Evolutionary conservation across 805 yeast species (phyloP).

Genomic region (Saccharomyces eubayanus): DNA sequence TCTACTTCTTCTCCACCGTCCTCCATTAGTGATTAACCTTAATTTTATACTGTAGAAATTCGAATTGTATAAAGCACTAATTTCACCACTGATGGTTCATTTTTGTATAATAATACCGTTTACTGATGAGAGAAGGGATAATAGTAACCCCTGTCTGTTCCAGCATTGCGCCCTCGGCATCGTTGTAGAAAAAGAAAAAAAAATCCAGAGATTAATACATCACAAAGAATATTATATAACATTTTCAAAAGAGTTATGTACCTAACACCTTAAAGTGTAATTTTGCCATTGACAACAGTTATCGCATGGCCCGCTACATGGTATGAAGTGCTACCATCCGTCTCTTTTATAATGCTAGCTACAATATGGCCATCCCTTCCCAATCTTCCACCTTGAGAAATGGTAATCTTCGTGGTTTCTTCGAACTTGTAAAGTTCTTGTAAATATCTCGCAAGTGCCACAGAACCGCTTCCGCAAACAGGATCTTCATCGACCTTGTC

Average conservation of each 20-base stretch:
- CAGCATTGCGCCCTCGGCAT: neutral
- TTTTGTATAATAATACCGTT: neutral
- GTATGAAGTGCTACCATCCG: constrained; percentile 11
- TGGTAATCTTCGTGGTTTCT: constrained; percentile 13
- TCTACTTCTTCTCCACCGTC: constrained; percentile 7
- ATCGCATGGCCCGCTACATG: constrained; percentile 36
- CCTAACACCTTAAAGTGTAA: constrained; percentile 4
- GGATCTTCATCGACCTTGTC: constrained; percentile 41
- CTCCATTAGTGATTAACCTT: neutral
- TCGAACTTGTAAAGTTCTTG: constrained; percentile 18
- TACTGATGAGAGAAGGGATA: neutral
- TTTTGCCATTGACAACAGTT: constrained; percentile 32
- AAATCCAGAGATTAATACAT: neutral
- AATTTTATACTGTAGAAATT: neutral
- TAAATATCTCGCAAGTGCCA: constrained; percentile 27
- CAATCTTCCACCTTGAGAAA: constrained; percentile 35
- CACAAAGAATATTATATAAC: neutral
- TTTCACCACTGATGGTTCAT: too few species aligned
- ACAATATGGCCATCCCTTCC: constrained; percentile 34
- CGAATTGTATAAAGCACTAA: too few species aligned
- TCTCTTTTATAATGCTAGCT: constrained; percentile 17
- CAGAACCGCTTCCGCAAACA: constrained; percentile 47
- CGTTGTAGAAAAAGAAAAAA: neutral
- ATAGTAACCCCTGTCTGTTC: neutral
- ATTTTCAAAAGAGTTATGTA: neutral